Evolutionary conservation across 2,329 filamentous ascomycete genomes (phyloP), one percentile per base, ranked within the genome.

Genomic region (Pyrenochaeta sp.): DNA sequence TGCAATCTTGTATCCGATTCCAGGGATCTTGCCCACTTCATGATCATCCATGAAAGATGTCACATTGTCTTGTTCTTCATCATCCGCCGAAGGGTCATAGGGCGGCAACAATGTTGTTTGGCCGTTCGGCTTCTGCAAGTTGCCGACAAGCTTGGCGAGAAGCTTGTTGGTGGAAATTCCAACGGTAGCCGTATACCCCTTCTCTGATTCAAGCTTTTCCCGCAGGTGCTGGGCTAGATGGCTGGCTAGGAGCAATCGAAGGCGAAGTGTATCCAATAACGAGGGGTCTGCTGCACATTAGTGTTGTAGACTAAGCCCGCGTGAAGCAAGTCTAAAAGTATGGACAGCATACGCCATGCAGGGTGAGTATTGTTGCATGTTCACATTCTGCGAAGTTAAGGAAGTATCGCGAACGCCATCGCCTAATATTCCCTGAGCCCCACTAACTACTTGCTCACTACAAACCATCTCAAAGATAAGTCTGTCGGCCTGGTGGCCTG

Each of bases 161-260:
- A 94, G 76, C 75, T 98, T 98, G 68, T 89, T 94, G 0, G 91
- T 96, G 2, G 92, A 89, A 18, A 98, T 87, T 3, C 94, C 94
- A 36, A 91, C 92, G 1, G 93, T 94, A 23, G 90, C 90, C 0
- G 92, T 97, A 75, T 94, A 97, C 1, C 92, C 91, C 67, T 87
- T 89, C 40, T 91, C 82, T 40, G 87, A 80, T 67, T 96, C 90
- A 10, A 98, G 79, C 67, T 85, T 84, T 50, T 83, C 78, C 11
- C 94, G 87, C 21, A 98, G 75, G 69, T 94, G 82, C 27, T 85
- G 81, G 4, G 92, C 92, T 29, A 98, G 78, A 75, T 97, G 92
- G 10, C 92, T 95, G 4, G 87, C 93, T 7, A 97, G 79, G 11
- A 89, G 78, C 30, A 97, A 81, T 35, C 90, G 87, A 48, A 88